A percentile compares a stretch with the other conserved stretches of the same genome.
These are phyloP conservation scores for Maudiozyma saulgeensis DNA, from an alignment of 805 yeast species.

Conservation along the genomic window DNA sequence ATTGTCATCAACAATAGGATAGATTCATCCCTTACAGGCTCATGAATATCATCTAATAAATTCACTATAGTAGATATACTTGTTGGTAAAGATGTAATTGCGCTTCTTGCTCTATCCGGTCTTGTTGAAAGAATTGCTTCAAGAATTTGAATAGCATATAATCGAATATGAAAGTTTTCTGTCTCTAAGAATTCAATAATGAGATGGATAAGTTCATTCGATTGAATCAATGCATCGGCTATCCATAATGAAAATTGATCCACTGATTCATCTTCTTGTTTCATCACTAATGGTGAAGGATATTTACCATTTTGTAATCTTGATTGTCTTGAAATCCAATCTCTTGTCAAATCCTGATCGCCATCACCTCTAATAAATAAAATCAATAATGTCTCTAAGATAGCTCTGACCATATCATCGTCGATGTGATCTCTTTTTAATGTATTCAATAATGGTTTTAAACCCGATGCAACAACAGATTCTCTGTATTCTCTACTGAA, in stretches of 20 bases:
- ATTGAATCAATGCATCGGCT: slow-evolving; percentile 82
- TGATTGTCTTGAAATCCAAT: slow-evolving; percentile 67
- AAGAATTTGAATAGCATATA: slow-evolving; percentile 75
- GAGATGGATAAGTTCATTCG: slow-evolving; percentile 33
- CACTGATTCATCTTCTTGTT: slow-evolving; percentile 37
- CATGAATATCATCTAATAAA: slow-evolving; percentile 54
- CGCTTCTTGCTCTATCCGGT: slow-evolving; percentile 61
- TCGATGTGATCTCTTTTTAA: slow-evolving; percentile 61
- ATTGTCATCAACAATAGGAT: slow-evolving; percentile 75
- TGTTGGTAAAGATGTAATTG: slow-evolving; percentile 61
- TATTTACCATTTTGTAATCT: slow-evolving; percentile 68
- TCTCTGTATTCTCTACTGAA: slow-evolving; percentile 86
- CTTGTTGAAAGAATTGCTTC: slow-evolving; percentile 78
- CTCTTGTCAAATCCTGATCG: slow-evolving; percentile 52
- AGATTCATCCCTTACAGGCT: slow-evolving; percentile 84
- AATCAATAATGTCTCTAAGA: slow-evolving; percentile 76
- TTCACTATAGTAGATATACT: slow-evolving; percentile 70
- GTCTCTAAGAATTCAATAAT: slow-evolving; percentile 42
- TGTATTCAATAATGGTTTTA: slow-evolving; percentile 61
- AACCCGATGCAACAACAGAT: slow-evolving; percentile 77
- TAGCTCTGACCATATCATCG: slow-evolving; percentile 61
- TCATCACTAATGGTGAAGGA: slow-evolving; percentile 59
- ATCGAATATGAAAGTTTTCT: slow-evolving; percentile 63
- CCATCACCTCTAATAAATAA: slow-evolving; percentile 65
- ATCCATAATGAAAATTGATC: slow-evolving; percentile 93